Evolutionary conservation across 345 rosid genomes (phyloP).

Genomic region (Mallotus nudiflorus): DNA sequence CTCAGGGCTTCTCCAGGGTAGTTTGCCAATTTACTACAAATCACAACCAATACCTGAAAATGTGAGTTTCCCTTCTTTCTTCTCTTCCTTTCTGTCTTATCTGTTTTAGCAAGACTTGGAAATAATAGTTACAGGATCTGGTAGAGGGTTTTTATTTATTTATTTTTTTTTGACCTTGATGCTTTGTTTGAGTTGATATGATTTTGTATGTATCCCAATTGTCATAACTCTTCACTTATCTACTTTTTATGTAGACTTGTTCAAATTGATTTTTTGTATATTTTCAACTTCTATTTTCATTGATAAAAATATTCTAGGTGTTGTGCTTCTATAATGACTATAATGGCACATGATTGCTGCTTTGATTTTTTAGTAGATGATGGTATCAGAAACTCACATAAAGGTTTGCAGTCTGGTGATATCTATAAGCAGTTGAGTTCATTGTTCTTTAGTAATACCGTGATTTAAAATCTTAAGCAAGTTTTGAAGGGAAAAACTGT

Average conservation of each 20-base stretch:
- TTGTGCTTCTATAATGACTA: not conserved
- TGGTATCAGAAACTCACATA: not conserved
- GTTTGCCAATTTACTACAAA: conserved; percentile 58
- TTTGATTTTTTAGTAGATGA: not conserved
- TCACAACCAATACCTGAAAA: conserved; percentile 81
- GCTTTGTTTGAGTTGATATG: not conserved
- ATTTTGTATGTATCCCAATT: not conserved
- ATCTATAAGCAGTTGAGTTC: not conserved
- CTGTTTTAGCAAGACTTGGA: not conserved
- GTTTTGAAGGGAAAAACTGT: not conserved
- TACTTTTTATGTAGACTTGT: not conserved
- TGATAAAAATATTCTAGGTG: not conserved
- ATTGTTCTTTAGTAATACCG: not conserved
- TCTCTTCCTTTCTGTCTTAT: not conserved
- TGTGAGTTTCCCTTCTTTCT: conserved; percentile 40
- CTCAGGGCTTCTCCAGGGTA: conserved; percentile 55
- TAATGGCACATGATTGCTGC: not conserved
- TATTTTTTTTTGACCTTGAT: not conserved
- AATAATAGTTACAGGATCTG: not conserved
- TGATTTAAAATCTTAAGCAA: not conserved
- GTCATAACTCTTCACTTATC: not conserved
- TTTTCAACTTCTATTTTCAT: not conserved
- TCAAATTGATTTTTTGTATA: not conserved
- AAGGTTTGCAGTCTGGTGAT: not conserved
- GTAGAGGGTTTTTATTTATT: not conserved